Conservation (phyloP, 1,139 yeast genomes). For the Protomyces gravidus region DNA sequence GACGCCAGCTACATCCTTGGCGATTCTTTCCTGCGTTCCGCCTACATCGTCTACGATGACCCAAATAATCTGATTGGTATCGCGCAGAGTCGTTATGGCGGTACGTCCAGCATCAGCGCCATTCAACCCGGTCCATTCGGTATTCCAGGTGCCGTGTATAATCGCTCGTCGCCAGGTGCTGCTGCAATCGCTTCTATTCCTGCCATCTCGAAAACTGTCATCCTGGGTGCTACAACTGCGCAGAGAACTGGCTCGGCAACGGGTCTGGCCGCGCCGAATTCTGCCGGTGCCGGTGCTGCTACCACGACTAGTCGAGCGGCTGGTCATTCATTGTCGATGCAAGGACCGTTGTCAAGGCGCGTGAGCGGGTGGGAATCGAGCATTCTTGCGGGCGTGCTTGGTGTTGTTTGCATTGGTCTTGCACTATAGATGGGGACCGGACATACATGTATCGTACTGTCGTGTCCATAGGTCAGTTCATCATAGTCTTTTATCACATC, state of each 20-base stretch:
- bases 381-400: not conserved
- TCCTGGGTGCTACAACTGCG: constrained; percentile 5
- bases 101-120: not conserved
- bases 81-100: constrained; percentile 52
- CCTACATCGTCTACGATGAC: constrained; percentile 73
- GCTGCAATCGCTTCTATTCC: constrained; percentile 16
- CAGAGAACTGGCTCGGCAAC: constrained; percentile 5
- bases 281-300: not conserved
- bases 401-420: not conserved
- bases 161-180: constrained; percentile 20
- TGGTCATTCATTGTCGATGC: not conserved
- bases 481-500: too few relatives aligned
- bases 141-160: constrained; percentile 21
- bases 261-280: not conserved
- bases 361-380: not conserved
- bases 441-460: too few relatives aligned
- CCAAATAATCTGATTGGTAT: constrained; percentile 60
- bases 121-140: constrained; percentile 13
- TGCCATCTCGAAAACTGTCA: constrained; percentile 7
- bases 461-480: too few relatives aligned
- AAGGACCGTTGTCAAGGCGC: not conserved
- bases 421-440: not conserved
- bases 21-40: constrained; percentile 66
- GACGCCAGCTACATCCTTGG: constrained; percentile 49
- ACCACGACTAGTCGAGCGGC: not conserved